Evolutionary conservation across 1,139 yeast species (phyloP), one percentile per base, ranked within the genome.

Genomic region (Pichiaceae sp.): DNA sequence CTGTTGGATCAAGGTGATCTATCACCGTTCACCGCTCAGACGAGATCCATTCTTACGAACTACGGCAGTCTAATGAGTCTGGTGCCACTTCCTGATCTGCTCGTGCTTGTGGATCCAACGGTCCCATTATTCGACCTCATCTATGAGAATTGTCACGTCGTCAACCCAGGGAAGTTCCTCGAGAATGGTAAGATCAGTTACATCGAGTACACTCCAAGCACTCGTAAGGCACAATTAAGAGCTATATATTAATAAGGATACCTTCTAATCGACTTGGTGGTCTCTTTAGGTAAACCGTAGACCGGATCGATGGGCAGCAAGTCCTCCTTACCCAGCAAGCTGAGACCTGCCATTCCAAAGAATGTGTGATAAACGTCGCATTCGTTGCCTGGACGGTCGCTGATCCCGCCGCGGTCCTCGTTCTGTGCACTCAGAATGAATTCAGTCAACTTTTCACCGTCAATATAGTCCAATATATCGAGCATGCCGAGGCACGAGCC

Each of bases 281-380:
- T 61, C 1, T 60, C 53, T 8, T 32, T 36, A 2, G 97, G 95
- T 69, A 91, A 70, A 53, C 97, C 91, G 57, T 84, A 89, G 1
- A 79, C 69, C 0, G 99, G 96, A 56, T 87, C 93, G 19, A 93
- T 72, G 4, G 67, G 66, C 14, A 61, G 67, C 29, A 91, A 63
- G 29, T 59, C 63, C 32, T 72, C 75, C 41, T 62, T 71, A 5
- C 82, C 81, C 57, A 89, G 66, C 40, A 91, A 56, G 49, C 94
- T 79, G 38, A 93, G 65, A 0, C 96, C 98, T 0, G 95, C 78
- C 21, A 91, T 64, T 1, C 96, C 96, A 61, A 91, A 91, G 30
- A 83, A 69, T 0, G 98, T 91, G 54, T 91, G 99, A 54, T 76
- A 91, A 0, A 93, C 91, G 54, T 91, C 99, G 1, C 82, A 87